These are phyloP conservation scores for Garcia nutans DNA, from an alignment of 345 rosid species.

Conservation along the genomic window DNA sequence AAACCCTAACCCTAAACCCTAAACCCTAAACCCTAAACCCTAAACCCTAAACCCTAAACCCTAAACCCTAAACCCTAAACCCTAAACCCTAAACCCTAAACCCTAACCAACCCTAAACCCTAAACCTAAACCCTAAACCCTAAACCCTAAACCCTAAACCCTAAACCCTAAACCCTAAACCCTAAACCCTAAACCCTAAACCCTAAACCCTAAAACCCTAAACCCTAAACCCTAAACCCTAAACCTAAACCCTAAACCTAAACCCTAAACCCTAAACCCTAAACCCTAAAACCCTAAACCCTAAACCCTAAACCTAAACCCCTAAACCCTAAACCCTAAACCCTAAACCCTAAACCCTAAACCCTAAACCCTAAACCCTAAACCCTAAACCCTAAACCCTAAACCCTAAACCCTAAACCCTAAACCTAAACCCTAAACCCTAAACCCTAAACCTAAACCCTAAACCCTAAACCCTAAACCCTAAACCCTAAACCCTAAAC, in stretches of 20 bases:
- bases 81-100: conserved; percentile 7
- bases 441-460: conserved; percentile 26
- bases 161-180: conserved; percentile 20
- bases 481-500: conserved; percentile 21
- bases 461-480: conserved; percentile 22
- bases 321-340: conserved; percentile 29
- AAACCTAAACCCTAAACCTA: conserved; percentile 10
- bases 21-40: conserved; percentile 12
- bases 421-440: conserved; percentile 19
- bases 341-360: conserved; percentile 32
- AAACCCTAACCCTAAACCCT: not conserved
- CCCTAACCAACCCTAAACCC: not conserved
- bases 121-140: not conserved
- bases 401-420: conserved; percentile 27
- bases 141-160: conserved; percentile 10
- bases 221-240: not conserved
- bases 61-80: conserved; percentile 19
- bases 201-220: conserved; percentile 18
- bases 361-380: conserved; percentile 20
- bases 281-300: conserved; percentile 20
- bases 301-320: conserved; percentile 19
- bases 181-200: conserved; percentile 18
- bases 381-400: conserved; percentile 22
- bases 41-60: conserved; percentile 13
- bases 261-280: conserved; percentile 16